Evolutionary conservation across 177 flowering plant genomes (phyloP).

Genomic region (Vitis hybrid): DNA sequence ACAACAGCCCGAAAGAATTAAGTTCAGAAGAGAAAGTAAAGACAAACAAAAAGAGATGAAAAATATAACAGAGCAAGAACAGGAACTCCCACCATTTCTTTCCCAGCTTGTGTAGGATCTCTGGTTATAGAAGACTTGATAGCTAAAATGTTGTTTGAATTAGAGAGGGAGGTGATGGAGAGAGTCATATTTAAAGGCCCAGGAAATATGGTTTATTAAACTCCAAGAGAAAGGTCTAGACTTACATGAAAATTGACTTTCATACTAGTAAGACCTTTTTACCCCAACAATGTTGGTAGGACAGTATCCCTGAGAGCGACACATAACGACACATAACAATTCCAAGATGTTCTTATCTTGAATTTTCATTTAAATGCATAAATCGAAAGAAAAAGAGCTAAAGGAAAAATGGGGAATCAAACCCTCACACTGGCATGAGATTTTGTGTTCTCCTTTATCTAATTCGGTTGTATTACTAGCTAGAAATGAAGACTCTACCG

Average conservation of each 20-base stretch:
- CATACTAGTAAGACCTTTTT: neutral
- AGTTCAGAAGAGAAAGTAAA: neutral
- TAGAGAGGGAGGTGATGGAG: neutral
- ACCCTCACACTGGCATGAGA: neutral
- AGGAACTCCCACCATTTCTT: constrained; percentile 16
- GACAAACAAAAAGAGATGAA: neutral
- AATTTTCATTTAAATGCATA: neutral
- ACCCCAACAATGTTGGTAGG: constrained; percentile 6
- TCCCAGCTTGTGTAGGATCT: neutral
- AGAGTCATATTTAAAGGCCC: constrained; percentile 9
- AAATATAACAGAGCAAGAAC: too few species aligned
- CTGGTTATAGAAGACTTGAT: constrained; percentile 1
- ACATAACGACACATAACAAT: neutral
- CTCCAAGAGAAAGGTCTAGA: constrained; percentile 23
- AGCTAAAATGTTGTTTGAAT: neutral
- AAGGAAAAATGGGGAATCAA: neutral
- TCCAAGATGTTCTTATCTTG: neutral
- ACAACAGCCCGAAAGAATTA: neutral
- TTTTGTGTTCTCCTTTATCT: neutral
- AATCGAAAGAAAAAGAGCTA: neutral
- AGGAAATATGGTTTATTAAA: constrained; percentile 3
- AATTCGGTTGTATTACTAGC: neutral
- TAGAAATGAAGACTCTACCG: neutral
- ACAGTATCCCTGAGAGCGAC: neutral
- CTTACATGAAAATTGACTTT: neutral